Evolutionary conservation across 495 filamentous ascomycete species (phyloP).

Genomic region (Geopyxis carbonaria): DNA sequence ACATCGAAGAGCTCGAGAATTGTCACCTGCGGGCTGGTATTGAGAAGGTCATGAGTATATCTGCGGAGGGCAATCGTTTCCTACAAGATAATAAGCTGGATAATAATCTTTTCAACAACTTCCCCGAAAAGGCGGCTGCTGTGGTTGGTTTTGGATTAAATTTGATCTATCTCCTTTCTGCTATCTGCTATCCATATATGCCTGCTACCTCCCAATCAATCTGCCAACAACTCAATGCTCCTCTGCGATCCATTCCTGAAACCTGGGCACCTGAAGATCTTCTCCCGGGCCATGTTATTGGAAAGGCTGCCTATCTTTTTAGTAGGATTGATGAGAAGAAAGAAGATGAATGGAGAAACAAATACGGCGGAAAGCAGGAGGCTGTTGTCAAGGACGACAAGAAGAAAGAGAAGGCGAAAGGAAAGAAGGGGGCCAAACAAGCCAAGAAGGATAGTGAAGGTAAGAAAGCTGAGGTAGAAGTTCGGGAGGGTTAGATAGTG

Average conservation of each 20-base stretch:
- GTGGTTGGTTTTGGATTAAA: conserved; percentile 72
- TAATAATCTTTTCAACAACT: conserved; percentile 54
- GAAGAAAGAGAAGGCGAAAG: conserved; percentile 35
- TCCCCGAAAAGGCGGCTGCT: conserved; percentile 55
- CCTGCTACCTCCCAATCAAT: conserved; percentile 63
- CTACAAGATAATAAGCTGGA: conserved; percentile 70
- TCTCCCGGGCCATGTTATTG: conserved; percentile 60
- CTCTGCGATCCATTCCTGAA: conserved; percentile 52
- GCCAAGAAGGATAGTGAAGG: conserved; percentile 11
- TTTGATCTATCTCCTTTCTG: conserved; percentile 61
- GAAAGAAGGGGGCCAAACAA: conserved; percentile 33
- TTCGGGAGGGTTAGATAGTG: too few relatives aligned
- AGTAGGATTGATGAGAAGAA: conserved; percentile 66
- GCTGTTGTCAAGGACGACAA: conserved; percentile 40
- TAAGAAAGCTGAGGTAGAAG: conserved; percentile 6
- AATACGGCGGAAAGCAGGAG: conserved; percentile 56
- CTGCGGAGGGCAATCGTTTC: conserved; percentile 58
- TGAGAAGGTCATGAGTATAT: conserved; percentile 50
- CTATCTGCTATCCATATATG: conserved; percentile 66
- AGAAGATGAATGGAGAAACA: conserved; percentile 61
- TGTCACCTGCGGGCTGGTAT: conserved; percentile 63
- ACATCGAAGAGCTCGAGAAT: conserved; percentile 53
- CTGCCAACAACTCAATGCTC: conserved; percentile 49
- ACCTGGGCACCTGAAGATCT: conserved; percentile 45
- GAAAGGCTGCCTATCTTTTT: conserved; percentile 70